phyloP scores from a whole-genome alignment of 2,329 filamentous ascomycete species.

The Diaporthe sp. region DNA sequence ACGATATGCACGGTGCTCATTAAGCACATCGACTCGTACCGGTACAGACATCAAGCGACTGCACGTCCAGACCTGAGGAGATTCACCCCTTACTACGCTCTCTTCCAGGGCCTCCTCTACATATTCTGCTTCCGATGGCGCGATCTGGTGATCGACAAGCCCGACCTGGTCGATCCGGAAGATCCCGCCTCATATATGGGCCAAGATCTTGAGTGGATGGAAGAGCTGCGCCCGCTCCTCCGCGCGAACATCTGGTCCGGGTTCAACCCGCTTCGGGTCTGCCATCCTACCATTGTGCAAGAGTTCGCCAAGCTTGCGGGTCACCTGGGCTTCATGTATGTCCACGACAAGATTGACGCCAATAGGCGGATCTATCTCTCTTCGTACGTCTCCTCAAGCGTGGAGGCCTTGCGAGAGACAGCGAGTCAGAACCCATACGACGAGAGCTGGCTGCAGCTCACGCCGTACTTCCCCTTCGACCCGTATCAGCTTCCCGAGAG shows the following conservation, averaged over 20 bases:
- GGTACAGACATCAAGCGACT: conserved; percentile 75
- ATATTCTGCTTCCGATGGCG: conserved; percentile 99
- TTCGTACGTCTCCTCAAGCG: conserved; percentile 70
- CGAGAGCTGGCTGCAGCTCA: conserved; percentile 85
- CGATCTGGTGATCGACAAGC: conserved; percentile 77
- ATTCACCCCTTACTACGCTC: conserved; percentile 87
- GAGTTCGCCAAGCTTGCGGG: conserved; percentile 91
- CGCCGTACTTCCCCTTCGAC: conserved; percentile 97
- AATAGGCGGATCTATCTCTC: conserved; percentile 91
- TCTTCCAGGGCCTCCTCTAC: conserved; percentile 90
- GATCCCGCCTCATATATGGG: conserved; percentile 70
- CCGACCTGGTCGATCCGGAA: conserved; percentile 70
- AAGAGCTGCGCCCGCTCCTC: conserved; percentile 78
- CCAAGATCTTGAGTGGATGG: conserved; percentile 82
- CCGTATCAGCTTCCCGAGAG: conserved; percentile 92
- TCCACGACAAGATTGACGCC: conserved; percentile 86
- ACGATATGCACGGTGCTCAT: conserved; percentile 85
- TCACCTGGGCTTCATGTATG: conserved; percentile 88
- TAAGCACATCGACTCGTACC: conserved; percentile 79
- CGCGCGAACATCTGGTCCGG: conserved; percentile 84
- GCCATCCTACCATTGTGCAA: conserved; percentile 87
- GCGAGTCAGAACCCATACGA: conserved; percentile 64
- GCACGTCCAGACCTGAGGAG: conserved; percentile 87
- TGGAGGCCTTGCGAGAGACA: conserved; percentile 64
- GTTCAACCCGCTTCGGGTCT: conserved; percentile 95